Conservation (phyloP, 306 rosid species). For the Gleditsia sinensis region DNA sequence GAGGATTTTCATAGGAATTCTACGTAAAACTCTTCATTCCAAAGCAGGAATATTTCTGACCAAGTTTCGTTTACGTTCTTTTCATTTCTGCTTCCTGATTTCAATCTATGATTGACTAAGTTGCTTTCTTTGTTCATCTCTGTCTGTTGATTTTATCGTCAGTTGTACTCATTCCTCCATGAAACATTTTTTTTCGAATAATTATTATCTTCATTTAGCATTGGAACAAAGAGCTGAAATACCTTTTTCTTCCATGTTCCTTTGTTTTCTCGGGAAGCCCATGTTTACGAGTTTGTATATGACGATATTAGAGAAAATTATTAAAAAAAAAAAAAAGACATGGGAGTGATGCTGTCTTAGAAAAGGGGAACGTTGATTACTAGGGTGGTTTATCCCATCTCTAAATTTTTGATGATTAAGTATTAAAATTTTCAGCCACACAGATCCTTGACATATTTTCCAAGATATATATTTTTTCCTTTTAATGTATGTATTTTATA, state of each 20-base stretch:
- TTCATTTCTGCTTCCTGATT: not conserved
- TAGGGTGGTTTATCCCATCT: not conserved
- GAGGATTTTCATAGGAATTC: not conserved
- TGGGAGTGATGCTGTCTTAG: not conserved
- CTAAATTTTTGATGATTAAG: not conserved
- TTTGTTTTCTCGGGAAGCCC: not conserved
- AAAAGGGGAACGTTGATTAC: not conserved
- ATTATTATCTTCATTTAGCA: not conserved
- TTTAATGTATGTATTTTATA: not conserved
- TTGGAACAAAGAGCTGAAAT: not conserved
- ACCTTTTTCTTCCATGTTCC: not conserved
- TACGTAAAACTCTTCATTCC: not conserved
- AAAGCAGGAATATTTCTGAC: not conserved
- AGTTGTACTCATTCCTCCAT: not conserved
- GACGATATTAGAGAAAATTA: not conserved
- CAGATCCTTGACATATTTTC: not conserved
- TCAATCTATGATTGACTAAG: not conserved
- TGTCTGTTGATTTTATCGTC: not conserved
- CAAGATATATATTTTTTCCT: not conserved
- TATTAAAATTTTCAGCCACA: too few relatives aligned
- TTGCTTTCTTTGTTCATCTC: not conserved
- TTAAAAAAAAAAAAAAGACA: too few relatives aligned
- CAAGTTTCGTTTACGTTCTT: not conserved
- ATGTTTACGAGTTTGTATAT: not conserved
- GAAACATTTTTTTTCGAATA: not conserved